Conservation (phyloP, 1,284 basidiomycete genomes). For the Xerocomus nothofagi region DNA sequence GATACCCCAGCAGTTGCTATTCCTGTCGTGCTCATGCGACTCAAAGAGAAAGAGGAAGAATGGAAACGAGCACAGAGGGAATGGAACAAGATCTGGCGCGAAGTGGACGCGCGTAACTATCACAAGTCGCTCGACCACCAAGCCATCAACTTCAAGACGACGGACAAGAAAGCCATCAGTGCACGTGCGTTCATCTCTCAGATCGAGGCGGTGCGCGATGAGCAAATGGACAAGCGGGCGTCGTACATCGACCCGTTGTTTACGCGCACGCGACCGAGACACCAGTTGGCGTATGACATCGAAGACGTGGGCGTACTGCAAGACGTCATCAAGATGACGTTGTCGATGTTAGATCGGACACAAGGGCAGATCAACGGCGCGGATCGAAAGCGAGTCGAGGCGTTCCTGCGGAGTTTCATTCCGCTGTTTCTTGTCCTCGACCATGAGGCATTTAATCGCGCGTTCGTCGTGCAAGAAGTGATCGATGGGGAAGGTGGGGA, state of each 20-base stretch:
- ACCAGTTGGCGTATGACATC: constrained; percentile 82
- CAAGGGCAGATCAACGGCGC: constrained; percentile 69
- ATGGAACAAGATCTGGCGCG: constrained; percentile 99
- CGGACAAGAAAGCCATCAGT: constrained; percentile 90
- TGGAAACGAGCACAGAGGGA: constrained; percentile 99
- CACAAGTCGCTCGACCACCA: constrained; percentile 94
- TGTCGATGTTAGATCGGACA: constrained; percentile 91
- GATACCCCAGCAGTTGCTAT: constrained; percentile 92
- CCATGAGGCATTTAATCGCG: constrained; percentile 67
- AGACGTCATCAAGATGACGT: constrained; percentile 85
- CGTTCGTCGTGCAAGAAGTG: constrained; percentile 52
- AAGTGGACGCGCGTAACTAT: constrained; percentile 94
- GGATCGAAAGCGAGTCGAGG: constrained; percentile 84
- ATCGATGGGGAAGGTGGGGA: constrained; percentile 56
- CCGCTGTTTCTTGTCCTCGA: constrained; percentile 76
- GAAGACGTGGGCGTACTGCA: constrained; percentile 79
- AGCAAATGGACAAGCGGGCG: constrained; percentile 81
- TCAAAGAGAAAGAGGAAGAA: constrained; percentile 97
- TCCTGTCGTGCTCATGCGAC: constrained; percentile 86
- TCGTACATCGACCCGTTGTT: constrained; percentile 77
- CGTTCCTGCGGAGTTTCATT: constrained; percentile 78
- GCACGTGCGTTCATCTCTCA: constrained; percentile 85
- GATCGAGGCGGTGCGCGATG: constrained; percentile 86
- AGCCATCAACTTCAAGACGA: constrained; percentile 86
- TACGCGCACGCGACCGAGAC: constrained; percentile 65